Percentiles rank a stretch among this genome's conserved stretches.
These are phyloP conservation scores for Penicillium rolfsii DNA, from an alignment of 2,329 filamentous ascomycete genomes.

Conservation along the genomic window DNA sequence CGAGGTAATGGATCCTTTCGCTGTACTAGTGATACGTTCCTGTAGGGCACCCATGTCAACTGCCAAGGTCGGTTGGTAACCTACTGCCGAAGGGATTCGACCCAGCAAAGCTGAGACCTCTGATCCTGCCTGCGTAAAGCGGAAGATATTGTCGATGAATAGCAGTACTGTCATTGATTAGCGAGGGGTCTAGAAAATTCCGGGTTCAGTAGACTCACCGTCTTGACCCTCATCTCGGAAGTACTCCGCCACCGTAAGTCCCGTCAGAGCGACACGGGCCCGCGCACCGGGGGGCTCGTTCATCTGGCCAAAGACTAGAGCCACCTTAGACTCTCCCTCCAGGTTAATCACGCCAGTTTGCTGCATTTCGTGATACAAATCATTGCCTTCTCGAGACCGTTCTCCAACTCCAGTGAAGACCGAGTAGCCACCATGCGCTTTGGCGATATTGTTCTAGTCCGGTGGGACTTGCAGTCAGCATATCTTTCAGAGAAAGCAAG, in stretches of 20 bases:
- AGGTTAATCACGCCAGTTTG: not conserved
- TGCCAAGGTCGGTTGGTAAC: conserved; percentile 98
- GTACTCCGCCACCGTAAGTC: conserved; percentile 69
- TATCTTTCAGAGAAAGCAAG: not conserved
- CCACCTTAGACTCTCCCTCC: not conserved
- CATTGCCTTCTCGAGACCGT: conserved; percentile 99
- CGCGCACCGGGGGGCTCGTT: conserved; percentile 99
- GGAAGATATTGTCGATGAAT: conserved; percentile 99
- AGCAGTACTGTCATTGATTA: conserved; percentile 67
- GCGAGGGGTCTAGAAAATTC: not conserved
- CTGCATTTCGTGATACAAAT: conserved; percentile 92
- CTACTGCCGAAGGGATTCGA: conserved; percentile 99
- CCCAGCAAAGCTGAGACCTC: conserved; percentile 99
- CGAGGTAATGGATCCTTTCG: conserved; percentile 66
- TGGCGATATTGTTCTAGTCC: conserved; percentile 94
- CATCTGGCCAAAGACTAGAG: conserved; percentile 51
- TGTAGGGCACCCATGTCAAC: conserved; percentile 99
- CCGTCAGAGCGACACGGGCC: conserved; percentile 98
- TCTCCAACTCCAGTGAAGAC: conserved; percentile 99
- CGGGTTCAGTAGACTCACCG: conserved; percentile 24
- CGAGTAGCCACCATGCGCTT: conserved; percentile 99
- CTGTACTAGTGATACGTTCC: conserved; percentile 99
- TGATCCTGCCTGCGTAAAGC: conserved; percentile 99
- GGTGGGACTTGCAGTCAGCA: not conserved
- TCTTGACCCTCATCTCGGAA: conserved; percentile 88